Base-by-base conservation (phyloP, 331 rosid genomes). In the Acacia pycnantha region DNA sequence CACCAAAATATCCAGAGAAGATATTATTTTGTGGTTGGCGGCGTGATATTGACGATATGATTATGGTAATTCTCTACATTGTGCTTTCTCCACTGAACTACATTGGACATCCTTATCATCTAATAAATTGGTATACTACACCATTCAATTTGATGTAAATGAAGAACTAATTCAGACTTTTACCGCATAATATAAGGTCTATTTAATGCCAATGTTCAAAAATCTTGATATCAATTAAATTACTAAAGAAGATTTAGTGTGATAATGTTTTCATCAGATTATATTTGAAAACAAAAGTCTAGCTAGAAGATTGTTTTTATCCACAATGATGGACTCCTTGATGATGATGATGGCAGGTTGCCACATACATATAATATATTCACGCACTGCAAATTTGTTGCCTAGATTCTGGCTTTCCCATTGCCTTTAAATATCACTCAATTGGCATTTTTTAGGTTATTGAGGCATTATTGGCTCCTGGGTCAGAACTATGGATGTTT, bases 21-120 rank as follows among this genome's bases (percentile, higher is more conserved):
- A 92, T 95, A 87, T 68, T 95, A 87, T 95, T 95, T 86, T 95
- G 99, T 80, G 99, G 99, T 69, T 95, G 99, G 99, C 98, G 99
- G 37, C 98, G 99, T 68, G 99, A 95, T 88, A 90, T 95, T 80
- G 94, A 95, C 71, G 99, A 95, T 84, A 95, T 95, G 99, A 95
- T 95, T 84, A 82, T 92, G 99, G 98, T 95, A 88, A 89, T 78
- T 76, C 81, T 70, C 82, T 79, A 67, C 27, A 69, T 74, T 65
- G 29, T 46, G 59, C 56, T 43, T 9, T 2, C 72, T 50, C 43
- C 59, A 19, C 41, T 27, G n/a, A 73, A 71, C 61, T n/a, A 47
- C 77, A 68, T 67, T 70, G 15, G 46, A 22, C 76, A 65, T 66
- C 53, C 56, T 54, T 18, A 27, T 29, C 11, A 72, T 76, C 33